Conservation (phyloP, 495 filamentous ascomycete species). For the Hyaloscypha bicolor region DNA sequence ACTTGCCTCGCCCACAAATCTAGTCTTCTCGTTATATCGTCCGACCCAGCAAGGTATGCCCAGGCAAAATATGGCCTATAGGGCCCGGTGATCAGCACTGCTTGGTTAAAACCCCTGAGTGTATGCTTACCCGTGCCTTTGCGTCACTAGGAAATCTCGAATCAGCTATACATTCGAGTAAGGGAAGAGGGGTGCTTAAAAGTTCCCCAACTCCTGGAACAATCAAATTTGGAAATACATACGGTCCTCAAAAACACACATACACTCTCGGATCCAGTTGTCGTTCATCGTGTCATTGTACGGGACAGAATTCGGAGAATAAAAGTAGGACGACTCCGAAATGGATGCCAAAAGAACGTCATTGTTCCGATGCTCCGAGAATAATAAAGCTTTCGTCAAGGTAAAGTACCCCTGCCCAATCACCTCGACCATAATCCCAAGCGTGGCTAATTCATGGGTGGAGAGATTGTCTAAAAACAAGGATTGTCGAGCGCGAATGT, state of each 20-base stretch:
- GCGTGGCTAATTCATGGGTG: constrained; percentile 13
- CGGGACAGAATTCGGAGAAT: not conserved
- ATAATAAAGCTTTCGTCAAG: constrained; percentile 13
- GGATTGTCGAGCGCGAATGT: constrained; percentile 18
- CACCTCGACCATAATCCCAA: constrained; percentile 28
- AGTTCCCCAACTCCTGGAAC: too few relatives aligned
- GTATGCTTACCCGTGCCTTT: not conserved
- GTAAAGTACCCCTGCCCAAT: constrained; percentile 27
- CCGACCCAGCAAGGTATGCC: constrained; percentile 20
- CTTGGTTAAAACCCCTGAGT: not conserved
- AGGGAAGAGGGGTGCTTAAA: too few relatives aligned
- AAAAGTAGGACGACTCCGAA: not conserved
- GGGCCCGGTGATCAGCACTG: not conserved
- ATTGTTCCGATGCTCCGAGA: too few relatives aligned
- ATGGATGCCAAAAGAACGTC: not conserved
- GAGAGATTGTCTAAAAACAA: constrained; percentile 19
- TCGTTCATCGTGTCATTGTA: constrained; percentile 12
- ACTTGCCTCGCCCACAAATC: constrained; percentile 21
- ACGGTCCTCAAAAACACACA: constrained; percentile 31
- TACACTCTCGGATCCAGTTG: constrained; percentile 27
- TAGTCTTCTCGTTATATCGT: constrained; percentile 3
- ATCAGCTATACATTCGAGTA: not conserved
- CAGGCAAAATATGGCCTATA: constrained; percentile 32
- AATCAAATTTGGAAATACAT: not conserved
- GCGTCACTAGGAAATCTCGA: not conserved